Conservation (phyloP, 2,329 filamentous ascomycete species). For the Cordyceps fumosorosea region DNA sequence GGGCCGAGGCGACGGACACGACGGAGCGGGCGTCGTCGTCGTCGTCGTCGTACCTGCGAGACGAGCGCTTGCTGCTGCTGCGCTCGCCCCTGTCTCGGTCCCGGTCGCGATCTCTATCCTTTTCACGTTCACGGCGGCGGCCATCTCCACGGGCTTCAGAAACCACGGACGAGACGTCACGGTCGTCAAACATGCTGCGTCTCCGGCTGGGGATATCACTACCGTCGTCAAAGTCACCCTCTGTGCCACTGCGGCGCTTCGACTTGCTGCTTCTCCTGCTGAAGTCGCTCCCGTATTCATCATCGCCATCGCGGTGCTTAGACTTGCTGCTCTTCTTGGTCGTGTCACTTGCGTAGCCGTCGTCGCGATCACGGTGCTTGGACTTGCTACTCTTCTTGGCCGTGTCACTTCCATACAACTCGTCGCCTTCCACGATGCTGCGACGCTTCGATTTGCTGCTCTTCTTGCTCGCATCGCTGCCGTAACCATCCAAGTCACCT, state of each 20-base stretch:
- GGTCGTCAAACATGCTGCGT: slow-evolving; percentile 35
- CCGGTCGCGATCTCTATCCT: slow-evolving; percentile 13
- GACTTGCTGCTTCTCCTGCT: slow-evolving; percentile 35
- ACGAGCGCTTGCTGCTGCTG: slow-evolving; percentile 22
- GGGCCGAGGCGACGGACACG: slow-evolving; percentile 35
- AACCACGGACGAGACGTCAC: slow-evolving; percentile 43
- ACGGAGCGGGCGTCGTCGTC: slow-evolving; percentile 43
- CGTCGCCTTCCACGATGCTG: slow-evolving; percentile 30
- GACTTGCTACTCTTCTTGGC: slow-evolving; percentile 31
- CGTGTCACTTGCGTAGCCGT: slow-evolving; percentile 28
- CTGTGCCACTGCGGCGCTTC: slow-evolving; percentile 30
- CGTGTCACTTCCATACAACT: slow-evolving; percentile 25
- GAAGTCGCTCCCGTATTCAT: slow-evolving; percentile 28
- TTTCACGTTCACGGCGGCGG: slow-evolving; percentile 28
- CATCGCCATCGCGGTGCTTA: slow-evolving; percentile 32
- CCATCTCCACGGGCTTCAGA: slow-evolving; percentile 36
- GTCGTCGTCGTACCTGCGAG: slow-evolving; percentile 34
- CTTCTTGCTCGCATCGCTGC: slow-evolving; percentile 26
- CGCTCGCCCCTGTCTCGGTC: slow-evolving; percentile 5
- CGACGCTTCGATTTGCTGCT: slow-evolving; percentile 34
- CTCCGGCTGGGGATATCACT: slow-evolving; percentile 34
- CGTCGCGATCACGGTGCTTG: slow-evolving; percentile 28
- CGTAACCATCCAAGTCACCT: slow-evolving; percentile 25
- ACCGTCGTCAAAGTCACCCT: slow-evolving; percentile 29
- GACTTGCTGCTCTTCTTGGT: slow-evolving; percentile 35